These are phyloP conservation scores for Excoecaria cochinchinensis DNA, from an alignment of 345 rosid species.

Conservation along the genomic window DNA sequence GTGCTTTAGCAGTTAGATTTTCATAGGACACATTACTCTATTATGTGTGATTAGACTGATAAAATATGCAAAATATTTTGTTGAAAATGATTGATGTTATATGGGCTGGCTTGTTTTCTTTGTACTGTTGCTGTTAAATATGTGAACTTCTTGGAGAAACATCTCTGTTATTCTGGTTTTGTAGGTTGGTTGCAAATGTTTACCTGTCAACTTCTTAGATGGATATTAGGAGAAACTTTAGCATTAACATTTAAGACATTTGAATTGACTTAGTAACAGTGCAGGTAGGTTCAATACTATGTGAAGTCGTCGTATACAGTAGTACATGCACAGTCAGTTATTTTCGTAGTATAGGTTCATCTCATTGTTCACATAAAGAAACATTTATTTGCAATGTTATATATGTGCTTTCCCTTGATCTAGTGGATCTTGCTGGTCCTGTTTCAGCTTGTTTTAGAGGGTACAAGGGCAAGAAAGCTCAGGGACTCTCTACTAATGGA, in stretches of 20 bases:
- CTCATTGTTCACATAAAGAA: not conserved
- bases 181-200: not conserved
- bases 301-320: not conserved
- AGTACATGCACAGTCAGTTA: not conserved
- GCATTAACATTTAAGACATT: not conserved
- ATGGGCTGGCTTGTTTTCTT: not conserved
- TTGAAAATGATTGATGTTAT: not conserved
- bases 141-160: not conserved
- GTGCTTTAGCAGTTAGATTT: not conserved
- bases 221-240: not conserved
- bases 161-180: not conserved
- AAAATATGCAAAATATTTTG: not conserved
- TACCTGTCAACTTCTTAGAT: not conserved
- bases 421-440: constrained; percentile 22
- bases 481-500: constrained; percentile 61
- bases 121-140: not conserved
- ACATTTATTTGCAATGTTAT: not conserved
- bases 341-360: not conserved
- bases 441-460: constrained; percentile 83
- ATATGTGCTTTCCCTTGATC: constrained; percentile 16
- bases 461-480: constrained; percentile 69
- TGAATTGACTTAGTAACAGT: not conserved
- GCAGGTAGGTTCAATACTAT: not conserved
- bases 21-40: not conserved
- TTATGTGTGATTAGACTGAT: not conserved